Base-by-base conservation (phyloP, 2,329 filamentous ascomycete species). In the Cadophora sp. region DNA sequence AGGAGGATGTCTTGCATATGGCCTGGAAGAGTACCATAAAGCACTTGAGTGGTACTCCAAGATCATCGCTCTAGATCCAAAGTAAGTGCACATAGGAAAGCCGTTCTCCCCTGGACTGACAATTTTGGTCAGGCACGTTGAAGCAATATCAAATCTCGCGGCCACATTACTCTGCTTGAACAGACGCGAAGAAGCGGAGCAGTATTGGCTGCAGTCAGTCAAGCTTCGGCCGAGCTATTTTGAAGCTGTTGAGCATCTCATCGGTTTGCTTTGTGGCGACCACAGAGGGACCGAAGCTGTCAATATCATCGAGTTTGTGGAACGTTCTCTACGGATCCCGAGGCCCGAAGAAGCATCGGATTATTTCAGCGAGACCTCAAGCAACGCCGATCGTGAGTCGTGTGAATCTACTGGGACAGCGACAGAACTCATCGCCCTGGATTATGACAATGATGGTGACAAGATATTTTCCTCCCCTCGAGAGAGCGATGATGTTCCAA, bases 191-290 rank as follows among this genome's bases (percentile, higher is more conserved):
- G 95, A 98, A 76, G 96, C 96, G 7, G 91, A 97, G 77, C 86
- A 89, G 67, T 87, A 94, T 76, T 99, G 96, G 96, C 84, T 91
- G 72, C 88, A 87, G 69, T 94, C 94, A n/a, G 89, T 98, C 29
- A 92, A 89, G 76, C 83, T 92, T 67, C 90, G 92, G 9, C 96
- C 96, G 0, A 92, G 89, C 76, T 97, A 97, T 80, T 92, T 99
- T 67, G 96, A 99, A 81, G 94, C 96, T 8, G 93, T 96, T 2
- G 96, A 99, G 78, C 94, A 98, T 81, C 86, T 99, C 1, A 92
- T 98, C 34, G 93, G 94, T 0, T 83, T 98, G 58, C 80, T 98
- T 22, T 97, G 95, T 77, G 89, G 87, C 60, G 92, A 90, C 69
- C 91, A 97, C 67, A 87, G 94, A 70, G 92, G 90, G 60, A 89